Conservation (phyloP, 2,329 filamentous ascomycete species). For the Paraconiothyrium sp. region DNA sequence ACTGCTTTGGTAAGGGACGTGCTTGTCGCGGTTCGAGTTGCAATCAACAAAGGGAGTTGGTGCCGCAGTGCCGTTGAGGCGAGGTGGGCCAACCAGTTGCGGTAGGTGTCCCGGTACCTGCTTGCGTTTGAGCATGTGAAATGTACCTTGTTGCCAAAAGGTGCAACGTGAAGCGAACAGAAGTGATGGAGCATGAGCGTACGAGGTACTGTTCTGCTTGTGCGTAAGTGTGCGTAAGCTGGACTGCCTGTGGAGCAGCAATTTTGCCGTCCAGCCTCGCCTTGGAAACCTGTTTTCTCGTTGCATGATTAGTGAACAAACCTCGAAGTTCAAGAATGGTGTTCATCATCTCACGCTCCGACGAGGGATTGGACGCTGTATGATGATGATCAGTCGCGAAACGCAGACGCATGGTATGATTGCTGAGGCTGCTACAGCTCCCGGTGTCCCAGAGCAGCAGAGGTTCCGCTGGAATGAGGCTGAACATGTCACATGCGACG, state of each 20-base stretch:
- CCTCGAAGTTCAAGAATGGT: neutral
- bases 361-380: too few relatives aligned
- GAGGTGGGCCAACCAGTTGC: neutral
- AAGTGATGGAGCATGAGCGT: neutral
- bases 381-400: neutral
- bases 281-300: neutral
- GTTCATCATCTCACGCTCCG: neutral
- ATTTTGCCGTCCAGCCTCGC: neutral
- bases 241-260: neutral
- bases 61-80: neutral
- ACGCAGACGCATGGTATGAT: neutral
- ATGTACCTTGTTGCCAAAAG: neutral
- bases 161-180: neutral
- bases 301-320: constrained; percentile 8
- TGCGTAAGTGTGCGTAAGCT: neutral
- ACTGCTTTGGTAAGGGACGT: neutral
- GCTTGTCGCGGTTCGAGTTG: constrained; percentile 11
- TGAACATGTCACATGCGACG: neutral
- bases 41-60: constrained; percentile 2
- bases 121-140: neutral
- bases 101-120: neutral
- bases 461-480: neutral
- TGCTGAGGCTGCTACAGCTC: neutral
- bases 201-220: neutral
- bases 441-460: constrained; percentile 1